A percentile compares a stretch with the other conserved stretches of the same genome.
These are phyloP conservation scores for Allantophomopsis cytisporea DNA, from an alignment of 2,329 filamentous ascomycete genomes.

Conservation along the genomic window DNA sequence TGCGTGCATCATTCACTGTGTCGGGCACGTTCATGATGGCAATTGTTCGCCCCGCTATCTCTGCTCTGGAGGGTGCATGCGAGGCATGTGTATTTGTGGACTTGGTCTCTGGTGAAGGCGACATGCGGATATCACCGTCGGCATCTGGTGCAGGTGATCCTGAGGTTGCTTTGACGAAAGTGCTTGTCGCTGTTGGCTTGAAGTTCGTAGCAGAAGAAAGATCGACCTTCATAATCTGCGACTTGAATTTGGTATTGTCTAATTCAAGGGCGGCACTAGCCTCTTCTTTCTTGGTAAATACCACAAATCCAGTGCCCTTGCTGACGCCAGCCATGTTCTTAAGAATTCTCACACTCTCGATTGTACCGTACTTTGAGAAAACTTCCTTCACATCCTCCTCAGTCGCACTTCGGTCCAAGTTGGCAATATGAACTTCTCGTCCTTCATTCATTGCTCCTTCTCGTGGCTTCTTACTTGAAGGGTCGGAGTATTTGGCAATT, in stretches of 20 bases:
- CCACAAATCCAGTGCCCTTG: slow-evolving; percentile 70
- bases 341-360: slow-evolving; percentile 61
- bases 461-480: slow-evolving; percentile 61
- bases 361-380: slow-evolving; percentile 63
- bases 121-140: slow-evolving; percentile 16
- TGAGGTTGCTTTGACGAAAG: slow-evolving; percentile 15
- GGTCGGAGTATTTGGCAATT: slow-evolving; percentile 73
- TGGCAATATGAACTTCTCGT: slow-evolving; percentile 69
- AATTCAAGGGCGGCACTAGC: slow-evolving; percentile 54
- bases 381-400: slow-evolving; percentile 58
- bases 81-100: slow-evolving; percentile 8
- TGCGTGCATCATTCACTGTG: slow-evolving; percentile 78
- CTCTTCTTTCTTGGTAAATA: slow-evolving; percentile 58
- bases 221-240: slow-evolving; percentile 53
- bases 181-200: slow-evolving; percentile 37
- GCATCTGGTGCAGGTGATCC: slow-evolving; percentile 18
- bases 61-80: slow-evolving; percentile 26
- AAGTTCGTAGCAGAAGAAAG: slow-evolving; percentile 40
- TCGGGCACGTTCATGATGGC: slow-evolving; percentile 79
- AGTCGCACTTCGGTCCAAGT: slow-evolving; percentile 45
- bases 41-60: slow-evolving; percentile 56
- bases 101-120: slow-evolving; percentile 13
- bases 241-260: slow-evolving; percentile 57
- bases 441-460: slow-evolving; percentile 75
- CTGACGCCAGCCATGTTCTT: slow-evolving; percentile 52